A percentile compares a stretch with the other conserved stretches of the same genome.
Conservation (phyloP, 805 yeast genomes). For the Zygotorulaspora chibaensis region DNA sequence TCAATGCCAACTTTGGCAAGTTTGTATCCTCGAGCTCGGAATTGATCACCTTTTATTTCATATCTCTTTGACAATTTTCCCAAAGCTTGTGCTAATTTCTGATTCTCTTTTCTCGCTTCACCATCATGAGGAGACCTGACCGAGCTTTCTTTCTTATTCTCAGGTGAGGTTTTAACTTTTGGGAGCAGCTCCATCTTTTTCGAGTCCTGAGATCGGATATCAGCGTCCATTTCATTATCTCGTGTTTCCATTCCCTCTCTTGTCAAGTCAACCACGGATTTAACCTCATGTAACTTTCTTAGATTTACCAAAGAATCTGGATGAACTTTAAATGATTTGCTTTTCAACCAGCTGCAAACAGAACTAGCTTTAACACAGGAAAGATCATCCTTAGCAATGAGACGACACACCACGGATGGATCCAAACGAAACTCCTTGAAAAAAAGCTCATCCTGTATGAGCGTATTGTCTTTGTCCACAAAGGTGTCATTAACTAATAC, state of each 20-base stretch:
- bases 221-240: constrained; percentile 3
- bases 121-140: not conserved
- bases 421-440: constrained; percentile 21
- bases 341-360: constrained; percentile 21
- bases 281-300: not conserved
- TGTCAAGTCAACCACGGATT: too few species aligned
- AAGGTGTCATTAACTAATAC: constrained; percentile 28
- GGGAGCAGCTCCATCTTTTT: too few species aligned
- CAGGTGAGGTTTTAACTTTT: not conserved
- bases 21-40: constrained; percentile 28
- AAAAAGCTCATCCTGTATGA: constrained; percentile 19
- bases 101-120: constrained; percentile 10
- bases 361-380: constrained; percentile 14
- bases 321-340: not conserved
- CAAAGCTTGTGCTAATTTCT: constrained; percentile 18
- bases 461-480: constrained; percentile 12
- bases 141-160: not conserved
- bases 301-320: not conserved
- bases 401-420: constrained; percentile 8
- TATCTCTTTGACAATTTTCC: constrained; percentile 22
- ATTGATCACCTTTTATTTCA: constrained; percentile 26
- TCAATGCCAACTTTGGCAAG: constrained; percentile 26
- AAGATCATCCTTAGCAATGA: constrained; percentile 8
- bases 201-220: constrained; percentile 1
- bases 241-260: too few species aligned